Evolutionary conservation across 768 basidiomycete species (phyloP).

Genomic region (Russula dissimulans): DNA sequence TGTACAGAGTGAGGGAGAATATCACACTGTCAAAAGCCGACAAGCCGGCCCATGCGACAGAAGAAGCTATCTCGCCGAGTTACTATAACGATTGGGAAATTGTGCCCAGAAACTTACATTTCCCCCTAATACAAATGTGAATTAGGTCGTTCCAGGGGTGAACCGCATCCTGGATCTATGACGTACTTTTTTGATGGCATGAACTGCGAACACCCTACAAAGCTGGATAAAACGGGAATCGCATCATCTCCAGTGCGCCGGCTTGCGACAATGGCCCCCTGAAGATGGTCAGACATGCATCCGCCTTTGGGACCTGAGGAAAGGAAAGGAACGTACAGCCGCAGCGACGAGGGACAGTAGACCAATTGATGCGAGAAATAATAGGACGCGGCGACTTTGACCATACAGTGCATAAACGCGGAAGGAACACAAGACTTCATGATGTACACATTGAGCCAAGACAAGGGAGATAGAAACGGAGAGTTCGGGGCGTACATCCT

Average conservation of each 20-base stretch:
- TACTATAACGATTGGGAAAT: too few relatives aligned
- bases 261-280: background rate
- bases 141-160: background rate
- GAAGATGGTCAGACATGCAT: background rate
- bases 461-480: background rate
- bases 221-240: background rate
- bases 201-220: background rate
- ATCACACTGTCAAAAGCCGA: too few relatives aligned
- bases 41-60: too few relatives aligned
- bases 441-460: background rate
- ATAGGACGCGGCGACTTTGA: background rate
- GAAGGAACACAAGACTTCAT: background rate
- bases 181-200: background rate
- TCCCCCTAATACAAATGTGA: background rate
- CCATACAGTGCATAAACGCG: constrained; percentile 8
- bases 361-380: background rate
- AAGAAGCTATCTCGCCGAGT: too few relatives aligned
- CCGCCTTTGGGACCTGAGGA: background rate
- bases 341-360: background rate
- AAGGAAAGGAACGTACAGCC: background rate
- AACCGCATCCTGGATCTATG: too few relatives aligned
- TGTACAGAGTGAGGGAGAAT: too few relatives aligned
- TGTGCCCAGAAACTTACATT: background rate
- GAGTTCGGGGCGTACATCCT: background rate
- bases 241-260: background rate